Percentiles rank a stretch among this genome's conserved stretches.
These are phyloP conservation scores for Gardenia jasminoides DNA, from an alignment of 257 asterid genomes.

Conservation along the genomic window DNA sequence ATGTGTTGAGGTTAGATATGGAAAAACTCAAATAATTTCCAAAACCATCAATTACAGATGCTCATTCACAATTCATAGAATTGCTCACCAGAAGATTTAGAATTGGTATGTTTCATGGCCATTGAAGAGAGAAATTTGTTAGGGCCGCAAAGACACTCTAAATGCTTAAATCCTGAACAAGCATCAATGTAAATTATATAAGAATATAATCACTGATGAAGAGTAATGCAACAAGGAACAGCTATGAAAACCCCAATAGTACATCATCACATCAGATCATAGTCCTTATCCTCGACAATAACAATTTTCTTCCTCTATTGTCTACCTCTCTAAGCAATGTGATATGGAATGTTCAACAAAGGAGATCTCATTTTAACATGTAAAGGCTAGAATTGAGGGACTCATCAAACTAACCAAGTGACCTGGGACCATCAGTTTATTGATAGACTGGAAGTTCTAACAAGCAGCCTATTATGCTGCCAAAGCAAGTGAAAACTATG, in stretches of 20 bases:
- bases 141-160: slow-evolving; percentile 45
- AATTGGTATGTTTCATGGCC: slow-evolving; percentile 42
- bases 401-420: background rate
- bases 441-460: background rate
- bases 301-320: background rate
- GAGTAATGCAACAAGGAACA: background rate
- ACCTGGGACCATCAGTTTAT: background rate
- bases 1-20: background rate
- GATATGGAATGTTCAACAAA: background rate
- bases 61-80: too few species aligned
- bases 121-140: slow-evolving; percentile 46
- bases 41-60: background rate
- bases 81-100: slow-evolving; percentile 40
- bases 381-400: background rate
- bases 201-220: background rate
- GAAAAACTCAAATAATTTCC: background rate
- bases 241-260: too few species aligned
- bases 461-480: background rate
- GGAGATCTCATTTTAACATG: background rate
- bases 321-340: background rate
- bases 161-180: slow-evolving; percentile 44
- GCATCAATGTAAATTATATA: background rate
- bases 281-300: background rate
- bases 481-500: background rate
- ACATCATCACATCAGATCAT: too few species aligned